Evolutionary conservation across 768 basidiomycete species (phyloP), one percentile per base, ranked within the genome.

Genomic region (Pleurotus tuoliensis): DNA sequence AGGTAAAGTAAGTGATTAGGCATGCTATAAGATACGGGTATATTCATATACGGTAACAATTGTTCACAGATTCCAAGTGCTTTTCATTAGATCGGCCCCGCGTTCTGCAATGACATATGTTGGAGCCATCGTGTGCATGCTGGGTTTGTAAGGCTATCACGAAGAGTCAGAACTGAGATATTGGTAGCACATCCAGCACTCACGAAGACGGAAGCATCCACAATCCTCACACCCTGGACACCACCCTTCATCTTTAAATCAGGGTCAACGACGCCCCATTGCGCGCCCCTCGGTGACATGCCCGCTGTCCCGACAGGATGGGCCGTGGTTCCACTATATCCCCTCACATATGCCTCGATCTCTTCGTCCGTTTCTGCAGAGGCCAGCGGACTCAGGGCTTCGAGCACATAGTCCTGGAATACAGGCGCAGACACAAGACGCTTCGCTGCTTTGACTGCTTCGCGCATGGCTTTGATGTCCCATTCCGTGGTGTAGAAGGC

Each of bases 151-250:
- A 0, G 48, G 48, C 48, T 50, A 8, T 34, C 30, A 34, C 3
- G 3, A 34, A 11, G 30, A 11, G 30, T 34, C 30, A 34, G 30
- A 34, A 9, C 9, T 13, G 24, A 25, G 24, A 44, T n/a, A 44
- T n/a, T 0, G 12, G 15, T 3, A 43, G 41, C 41, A 20, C 16
- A 9, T 49, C 4, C 11, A 27, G 3, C 25, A 34, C 73, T 59
- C 43, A 71, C 74, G 47, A 75, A 61, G n/a, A 74, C 66, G 12
- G 72, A 73, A 2, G 73, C 72, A 62, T 77, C 74, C 7, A 76
- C 68, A 11, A 77, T 61, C 6, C 76, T 59, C 47, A 77, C 53
- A 7, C 71, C 74, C 2, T 41, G 47, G 0, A 67, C 63, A 9
- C 30, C 30, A 12, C 20, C 52, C 57, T 75, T 74, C 8, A 77